Evolutionary conservation across 2,329 filamentous ascomycete genomes (phyloP).

Genomic region (Lachnellula hyalina): DNA sequence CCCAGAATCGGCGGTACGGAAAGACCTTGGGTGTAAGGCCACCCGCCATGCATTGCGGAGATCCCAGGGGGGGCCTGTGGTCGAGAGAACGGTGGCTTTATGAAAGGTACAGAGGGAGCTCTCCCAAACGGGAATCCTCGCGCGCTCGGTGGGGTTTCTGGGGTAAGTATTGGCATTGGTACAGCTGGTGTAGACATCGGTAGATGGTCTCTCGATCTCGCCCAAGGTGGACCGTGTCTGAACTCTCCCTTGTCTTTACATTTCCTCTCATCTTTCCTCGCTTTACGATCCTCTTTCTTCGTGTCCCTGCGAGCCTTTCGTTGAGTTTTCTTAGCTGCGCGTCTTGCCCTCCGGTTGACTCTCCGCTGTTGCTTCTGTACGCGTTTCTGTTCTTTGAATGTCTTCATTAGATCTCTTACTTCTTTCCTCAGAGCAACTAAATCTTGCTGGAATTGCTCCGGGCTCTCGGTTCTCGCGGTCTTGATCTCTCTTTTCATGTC

Average conservation of each 20-base stretch:
- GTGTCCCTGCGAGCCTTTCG: conserved; percentile 16
- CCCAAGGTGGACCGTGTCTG: neutral
- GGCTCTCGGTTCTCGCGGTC: conserved; percentile 28
- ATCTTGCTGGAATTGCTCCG: conserved; percentile 24
- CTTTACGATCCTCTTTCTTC: conserved; percentile 28
- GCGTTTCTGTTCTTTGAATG: conserved; percentile 40
- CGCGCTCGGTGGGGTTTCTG: neutral
- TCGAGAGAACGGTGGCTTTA: neutral
- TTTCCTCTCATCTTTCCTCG: conserved; percentile 31
- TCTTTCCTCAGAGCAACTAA: conserved; percentile 38
- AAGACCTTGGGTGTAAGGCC: conserved; percentile 17
- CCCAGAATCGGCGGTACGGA: neutral
- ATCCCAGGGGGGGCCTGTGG: neutral
- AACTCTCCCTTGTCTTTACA: neutral
- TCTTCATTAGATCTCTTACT: conserved; percentile 39
- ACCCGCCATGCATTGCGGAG: conserved; percentile 16
- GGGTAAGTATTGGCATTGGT: conserved; percentile 3
- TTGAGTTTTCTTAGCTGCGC: conserved; percentile 6
- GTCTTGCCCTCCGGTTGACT: conserved; percentile 20
- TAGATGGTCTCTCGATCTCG: neutral
- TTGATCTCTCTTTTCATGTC: conserved; percentile 41
- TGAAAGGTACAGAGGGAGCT: conserved; percentile 7
- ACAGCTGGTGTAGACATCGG: neutral
- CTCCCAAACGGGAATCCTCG: conserved; percentile 14
- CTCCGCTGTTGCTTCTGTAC: conserved; percentile 31